Evolutionary conservation across 163 green algal genomes (phyloP).

Genomic region (Coccomyxa subellipsoidea): DNA sequence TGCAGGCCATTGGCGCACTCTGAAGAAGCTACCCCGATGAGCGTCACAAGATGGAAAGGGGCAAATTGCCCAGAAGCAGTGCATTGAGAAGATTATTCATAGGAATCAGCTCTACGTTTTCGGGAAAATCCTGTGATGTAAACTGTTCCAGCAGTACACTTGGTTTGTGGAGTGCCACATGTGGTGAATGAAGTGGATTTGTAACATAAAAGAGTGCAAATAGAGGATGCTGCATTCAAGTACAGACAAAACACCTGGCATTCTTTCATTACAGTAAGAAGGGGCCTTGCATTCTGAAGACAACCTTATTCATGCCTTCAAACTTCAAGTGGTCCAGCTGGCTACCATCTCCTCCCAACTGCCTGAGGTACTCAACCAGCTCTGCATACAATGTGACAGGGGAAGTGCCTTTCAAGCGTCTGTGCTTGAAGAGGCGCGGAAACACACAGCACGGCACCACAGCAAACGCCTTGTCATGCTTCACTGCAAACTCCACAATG

Average conservation of each 20-base stretch:
- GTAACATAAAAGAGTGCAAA: too few relatives aligned
- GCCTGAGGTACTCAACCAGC: constrained; percentile 46
- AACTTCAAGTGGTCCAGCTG: constrained; percentile 31
- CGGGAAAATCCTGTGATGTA: neutral
- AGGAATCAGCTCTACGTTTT: too few relatives aligned
- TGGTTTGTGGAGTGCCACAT: too few relatives aligned
- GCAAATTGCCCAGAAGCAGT: neutral
- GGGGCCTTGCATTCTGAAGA: constrained; percentile 16
- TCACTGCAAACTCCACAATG: constrained; percentile 58
- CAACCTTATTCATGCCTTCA: constrained; percentile 48
- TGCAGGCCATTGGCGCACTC: neutral
- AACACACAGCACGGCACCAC: constrained; percentile 82
- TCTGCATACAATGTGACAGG: constrained; percentile 45
- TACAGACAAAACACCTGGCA: too few relatives aligned
- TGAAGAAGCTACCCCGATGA: neutral
- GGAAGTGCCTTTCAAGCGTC: constrained; percentile 13
- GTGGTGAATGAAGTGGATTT: too few relatives aligned
- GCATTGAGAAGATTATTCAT: neutral
- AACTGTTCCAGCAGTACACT: too few relatives aligned
- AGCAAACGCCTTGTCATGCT: constrained; percentile 53
- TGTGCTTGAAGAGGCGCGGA: constrained; percentile 42
- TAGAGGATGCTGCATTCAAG: too few relatives aligned
- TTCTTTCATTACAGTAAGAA: neutral
- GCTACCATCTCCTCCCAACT: constrained; percentile 20
- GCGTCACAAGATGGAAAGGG: neutral